A percentile compares a stretch with the other conserved stretches of the same genome.
Conservation (phyloP, 2,329 filamentous ascomycete genomes). For the Paecilomyces formosus region DNA sequence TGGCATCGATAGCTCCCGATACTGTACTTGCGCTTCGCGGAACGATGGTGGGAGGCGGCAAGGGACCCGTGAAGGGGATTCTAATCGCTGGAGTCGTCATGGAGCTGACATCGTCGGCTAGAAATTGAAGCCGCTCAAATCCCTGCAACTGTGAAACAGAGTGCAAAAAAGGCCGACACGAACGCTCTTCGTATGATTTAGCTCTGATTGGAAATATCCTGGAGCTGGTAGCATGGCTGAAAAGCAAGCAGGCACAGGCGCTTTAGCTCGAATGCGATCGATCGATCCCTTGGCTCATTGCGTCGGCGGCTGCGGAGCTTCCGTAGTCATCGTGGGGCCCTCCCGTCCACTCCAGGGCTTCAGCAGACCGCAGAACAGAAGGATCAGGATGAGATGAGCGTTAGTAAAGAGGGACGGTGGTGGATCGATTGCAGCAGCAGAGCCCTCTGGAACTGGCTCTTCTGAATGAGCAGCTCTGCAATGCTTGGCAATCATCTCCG, state of each 20-base stretch:
- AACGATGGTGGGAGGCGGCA: constrained; percentile 67
- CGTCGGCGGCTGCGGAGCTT: not conserved
- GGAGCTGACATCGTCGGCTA: constrained; percentile 25
- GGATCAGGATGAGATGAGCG: not conserved
- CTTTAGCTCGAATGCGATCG: not conserved
- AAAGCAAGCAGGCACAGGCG: not conserved
- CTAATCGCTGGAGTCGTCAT: constrained; percentile 71
- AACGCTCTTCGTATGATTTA: not conserved
- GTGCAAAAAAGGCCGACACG: not conserved
- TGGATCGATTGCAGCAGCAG: not conserved
- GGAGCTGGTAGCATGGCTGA: not conserved
- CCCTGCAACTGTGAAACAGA: not conserved
- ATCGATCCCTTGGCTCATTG: not conserved
- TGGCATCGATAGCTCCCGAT: constrained; percentile 66
- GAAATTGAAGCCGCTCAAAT: not conserved
- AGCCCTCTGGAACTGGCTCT: not conserved
- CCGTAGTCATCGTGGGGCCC: not conserved
- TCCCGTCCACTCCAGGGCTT: not conserved
- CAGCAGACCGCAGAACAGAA: not conserved
- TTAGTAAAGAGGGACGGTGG: not conserved
- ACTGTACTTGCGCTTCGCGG: constrained; percentile 64
- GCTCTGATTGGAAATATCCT: not conserved
- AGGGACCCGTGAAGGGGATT: constrained; percentile 81
- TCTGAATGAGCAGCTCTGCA: not conserved
- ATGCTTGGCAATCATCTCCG: not conserved